A percentile compares a stretch with the other conserved stretches of the same genome.
Evolutionary conservation across 768 basidiomycete species (phyloP).

Genomic region (Leucocoprinus sp.): DNA sequence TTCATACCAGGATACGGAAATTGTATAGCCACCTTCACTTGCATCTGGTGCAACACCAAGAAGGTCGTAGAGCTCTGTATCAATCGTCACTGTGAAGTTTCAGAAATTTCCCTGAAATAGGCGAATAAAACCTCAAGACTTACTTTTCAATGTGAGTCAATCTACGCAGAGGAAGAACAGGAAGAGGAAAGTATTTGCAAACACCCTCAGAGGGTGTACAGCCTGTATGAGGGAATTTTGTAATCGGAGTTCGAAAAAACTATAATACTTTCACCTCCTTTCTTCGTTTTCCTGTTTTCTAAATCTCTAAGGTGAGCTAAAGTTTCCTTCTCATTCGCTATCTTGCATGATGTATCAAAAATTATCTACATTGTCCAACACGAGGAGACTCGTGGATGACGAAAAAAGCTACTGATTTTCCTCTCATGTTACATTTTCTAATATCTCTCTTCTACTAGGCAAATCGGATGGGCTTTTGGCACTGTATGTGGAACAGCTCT

Average conservation of each 20-base stretch:
- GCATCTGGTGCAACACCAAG: slow-evolving; percentile 67
- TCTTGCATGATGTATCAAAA: slow-evolving; percentile 45
- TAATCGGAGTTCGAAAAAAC: slow-evolving; percentile 26
- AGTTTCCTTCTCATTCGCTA: slow-evolving; percentile 7
- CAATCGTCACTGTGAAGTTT: slow-evolving; percentile 49
- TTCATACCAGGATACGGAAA: neutral
- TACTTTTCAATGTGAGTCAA: slow-evolving; percentile 2
- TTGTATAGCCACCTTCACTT: slow-evolving; percentile 48
- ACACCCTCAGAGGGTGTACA: slow-evolving; percentile 9
- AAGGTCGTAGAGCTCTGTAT: slow-evolving; percentile 82
- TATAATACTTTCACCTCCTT: neutral
- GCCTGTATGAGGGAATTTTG: slow-evolving; percentile 17
- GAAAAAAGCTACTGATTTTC: slow-evolving; percentile 28
- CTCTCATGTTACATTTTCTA: slow-evolving; percentile 12
- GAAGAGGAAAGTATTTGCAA: slow-evolving; percentile 1
- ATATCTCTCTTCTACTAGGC: neutral
- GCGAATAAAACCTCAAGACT: neutral
- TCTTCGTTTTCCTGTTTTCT: neutral
- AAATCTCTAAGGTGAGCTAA: slow-evolving; percentile 14
- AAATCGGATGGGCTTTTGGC: slow-evolving; percentile 5
- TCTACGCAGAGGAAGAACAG: neutral
- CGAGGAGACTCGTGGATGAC: slow-evolving; percentile 41
- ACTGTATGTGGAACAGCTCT: neutral
- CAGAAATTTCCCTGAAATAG: neutral
- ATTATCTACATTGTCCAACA: slow-evolving; percentile 94